These are phyloP conservation scores for Ballota nigra DNA, from an alignment of 257 asterid genomes.

Conservation along the genomic window DNA sequence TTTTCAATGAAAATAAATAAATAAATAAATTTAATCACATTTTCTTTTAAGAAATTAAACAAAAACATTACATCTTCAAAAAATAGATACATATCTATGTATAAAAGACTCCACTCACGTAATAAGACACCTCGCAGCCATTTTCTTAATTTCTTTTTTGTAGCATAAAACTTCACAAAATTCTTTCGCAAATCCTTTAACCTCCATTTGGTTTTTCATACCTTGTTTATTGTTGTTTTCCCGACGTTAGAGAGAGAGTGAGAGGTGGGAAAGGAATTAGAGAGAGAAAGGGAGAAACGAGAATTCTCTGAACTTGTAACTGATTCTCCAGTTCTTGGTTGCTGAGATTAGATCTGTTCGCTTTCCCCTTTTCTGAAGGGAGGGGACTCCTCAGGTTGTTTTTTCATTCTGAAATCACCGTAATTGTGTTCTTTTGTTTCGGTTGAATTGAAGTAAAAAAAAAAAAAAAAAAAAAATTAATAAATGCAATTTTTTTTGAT, in stretches of 20 bases:
- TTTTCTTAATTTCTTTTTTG: slow-evolving; percentile 10
- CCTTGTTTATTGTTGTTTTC: not conserved
- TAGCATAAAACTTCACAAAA: slow-evolving; percentile 27
- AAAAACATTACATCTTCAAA: not conserved
- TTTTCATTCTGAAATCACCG: slow-evolving; percentile 6
- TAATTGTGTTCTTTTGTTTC: not conserved
- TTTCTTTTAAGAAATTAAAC: not conserved
- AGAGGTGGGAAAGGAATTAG: not conserved
- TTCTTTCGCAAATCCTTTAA: slow-evolving; percentile 2
- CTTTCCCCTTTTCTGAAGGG: slow-evolving; percentile 33
- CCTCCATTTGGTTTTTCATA: slow-evolving; percentile 7
- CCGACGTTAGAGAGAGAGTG: slow-evolving; percentile 9
- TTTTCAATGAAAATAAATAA: too few relatives aligned
- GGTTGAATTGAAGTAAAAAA: not conserved
- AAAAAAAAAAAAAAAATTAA: not conserved
- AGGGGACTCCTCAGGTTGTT: slow-evolving; percentile 28
- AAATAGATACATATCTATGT: not conserved
- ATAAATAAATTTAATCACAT: too few relatives aligned
- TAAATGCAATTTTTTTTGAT: not conserved
- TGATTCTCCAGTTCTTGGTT: slow-evolving; percentile 18
- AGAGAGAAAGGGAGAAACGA: not conserved
- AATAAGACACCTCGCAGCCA: slow-evolving; percentile 14
- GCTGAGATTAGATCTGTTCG: slow-evolving; percentile 41
- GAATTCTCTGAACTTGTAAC: slow-evolving; percentile 4
- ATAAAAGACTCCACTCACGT: slow-evolving; percentile 24